Evolutionary conservation across 768 basidiomycete species (phyloP).

Genomic region (Porphyrellus cyaneotinctus): DNA sequence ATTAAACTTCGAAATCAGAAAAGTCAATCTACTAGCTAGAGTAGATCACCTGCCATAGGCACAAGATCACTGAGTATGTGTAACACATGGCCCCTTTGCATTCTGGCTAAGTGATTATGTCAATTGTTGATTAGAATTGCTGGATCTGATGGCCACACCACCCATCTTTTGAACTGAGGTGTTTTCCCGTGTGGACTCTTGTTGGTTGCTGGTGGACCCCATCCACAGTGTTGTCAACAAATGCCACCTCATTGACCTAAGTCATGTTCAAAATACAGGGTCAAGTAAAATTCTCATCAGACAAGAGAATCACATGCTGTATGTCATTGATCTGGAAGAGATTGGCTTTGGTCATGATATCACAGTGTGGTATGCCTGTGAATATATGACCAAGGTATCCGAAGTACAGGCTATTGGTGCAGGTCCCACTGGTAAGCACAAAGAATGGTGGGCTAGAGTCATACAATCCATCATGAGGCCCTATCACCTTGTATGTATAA

Average conservation of each 20-base stretch:
- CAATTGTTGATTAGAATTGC: conserved; percentile 22
- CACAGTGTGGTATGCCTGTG: conserved; percentile 81
- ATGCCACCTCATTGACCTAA: conserved; percentile 75
- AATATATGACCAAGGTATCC: conserved; percentile 75
- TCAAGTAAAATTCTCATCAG: conserved; percentile 13
- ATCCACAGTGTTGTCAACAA: conserved; percentile 77
- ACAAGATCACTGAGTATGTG: conserved; percentile 19
- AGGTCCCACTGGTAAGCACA: conserved; percentile 48
- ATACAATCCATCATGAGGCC: conserved; percentile 61
- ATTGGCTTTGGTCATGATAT: conserved; percentile 91
- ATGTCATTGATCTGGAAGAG: conserved; percentile 93
- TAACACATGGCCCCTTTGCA: background rate
- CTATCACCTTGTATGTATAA: conserved; percentile 68
- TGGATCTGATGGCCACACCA: conserved; percentile 58
- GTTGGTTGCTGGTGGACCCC: conserved; percentile 93
- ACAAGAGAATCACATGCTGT: conserved; percentile 81
- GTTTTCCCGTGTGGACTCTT: conserved; percentile 85
- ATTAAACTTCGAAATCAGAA: conserved; percentile 58
- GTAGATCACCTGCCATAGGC: conserved; percentile 26
- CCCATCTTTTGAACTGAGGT: conserved; percentile 98
- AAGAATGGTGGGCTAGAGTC: conserved; percentile 84
- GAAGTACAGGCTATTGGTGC: conserved; percentile 66
- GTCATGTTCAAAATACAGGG: conserved; percentile 28
- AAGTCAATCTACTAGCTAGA: conserved; percentile 43
- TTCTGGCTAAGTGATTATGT: conserved; percentile 24